Base-by-base conservation (phyloP, 2,329 filamentous ascomycete genomes). In the Colletotrichum tamarilloi region DNA sequence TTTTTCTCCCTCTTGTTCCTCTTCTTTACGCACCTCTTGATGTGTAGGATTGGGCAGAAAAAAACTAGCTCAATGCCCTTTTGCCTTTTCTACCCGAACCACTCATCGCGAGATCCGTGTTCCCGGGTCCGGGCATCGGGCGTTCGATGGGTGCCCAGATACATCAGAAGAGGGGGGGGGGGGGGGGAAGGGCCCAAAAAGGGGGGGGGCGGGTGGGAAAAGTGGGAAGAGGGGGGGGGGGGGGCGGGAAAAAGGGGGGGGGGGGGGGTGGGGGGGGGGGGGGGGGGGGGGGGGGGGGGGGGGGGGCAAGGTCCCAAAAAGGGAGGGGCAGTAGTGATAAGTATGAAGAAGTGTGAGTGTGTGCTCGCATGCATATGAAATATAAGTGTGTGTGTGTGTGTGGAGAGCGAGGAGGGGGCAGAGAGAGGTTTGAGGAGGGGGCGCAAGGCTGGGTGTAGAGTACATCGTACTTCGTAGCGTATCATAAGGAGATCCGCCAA, bases 51-150 rank as follows among this genome's bases (percentile, higher is more conserved):
- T 49, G 42, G 11, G 24, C 35, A 53, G 26, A 14, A 42, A 14
- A 14, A 28, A 49, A 16, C 55, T 28, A 28, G 26, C 16, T 24
- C 16, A 28, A 14, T 26, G 22, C 8, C 14, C 14, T 26, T 49
- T 22, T 30, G 42, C 38, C 38, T 38, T 12, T 24, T 22, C 19
- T n/a, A n/a, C 49, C 46, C 62, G n/a, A 14, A 11, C 49, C 62
- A 55, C 49, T 64, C 49, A 55, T 30, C 35, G 30, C 30, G 49
- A 22, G 32, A 56, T n/a, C 62, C 62, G 32, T 42, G 22, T 65
- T 65, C 49, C 62, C 62, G 49, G 62, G 42, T 56, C 8, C 52
- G 24, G 52, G 59, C 59, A 38, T 62, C 38, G 7, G 35, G 32
- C 32, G 14, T 16, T 32, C 49, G 32, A 30, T 56, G 14, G 26